These are phyloP conservation scores for Diplogelasinospora grovesii DNA, from an alignment of 495 filamentous ascomycete species.

Conservation along the genomic window DNA sequence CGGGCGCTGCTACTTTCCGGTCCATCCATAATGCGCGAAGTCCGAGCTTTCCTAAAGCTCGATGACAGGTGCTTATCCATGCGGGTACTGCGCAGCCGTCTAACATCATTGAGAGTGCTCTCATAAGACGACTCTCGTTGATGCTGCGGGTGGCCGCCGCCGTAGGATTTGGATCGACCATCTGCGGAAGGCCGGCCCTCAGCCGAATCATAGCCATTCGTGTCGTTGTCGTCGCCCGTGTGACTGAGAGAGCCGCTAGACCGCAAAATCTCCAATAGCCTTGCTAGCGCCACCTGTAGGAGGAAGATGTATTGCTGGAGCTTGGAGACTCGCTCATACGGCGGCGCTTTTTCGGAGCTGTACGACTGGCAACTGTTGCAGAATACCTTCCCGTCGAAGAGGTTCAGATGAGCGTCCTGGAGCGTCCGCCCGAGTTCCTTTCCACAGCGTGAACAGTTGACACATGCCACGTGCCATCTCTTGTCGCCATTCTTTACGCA, in stretches of 20 bases:
- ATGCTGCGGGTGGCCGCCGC: slow-evolving; percentile 51
- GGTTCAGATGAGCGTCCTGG: slow-evolving; percentile 58
- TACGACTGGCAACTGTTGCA: slow-evolving; percentile 57
- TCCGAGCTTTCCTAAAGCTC: slow-evolving; percentile 81
- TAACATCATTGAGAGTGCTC: slow-evolving; percentile 92
- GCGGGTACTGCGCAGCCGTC: slow-evolving; percentile 80
- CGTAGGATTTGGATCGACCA: slow-evolving; percentile 67
- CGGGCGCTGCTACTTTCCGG: slow-evolving; percentile 71
- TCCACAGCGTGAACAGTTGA: slow-evolving; percentile 68
- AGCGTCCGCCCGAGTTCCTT: slow-evolving; percentile 60
- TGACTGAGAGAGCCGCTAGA: slow-evolving; percentile 71
- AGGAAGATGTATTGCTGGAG: slow-evolving; percentile 93
- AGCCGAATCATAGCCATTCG: slow-evolving; percentile 58
- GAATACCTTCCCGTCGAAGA: slow-evolving; percentile 55
- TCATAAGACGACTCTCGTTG: slow-evolving; percentile 75
- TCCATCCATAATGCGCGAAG: slow-evolving; percentile 88
- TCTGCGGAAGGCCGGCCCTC: slow-evolving; percentile 49
- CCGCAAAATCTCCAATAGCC: slow-evolving; percentile 79
- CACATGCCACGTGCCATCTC: slow-evolving; percentile 78
- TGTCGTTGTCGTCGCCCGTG: slow-evolving; percentile 69
- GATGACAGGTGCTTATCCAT: slow-evolving; percentile 90
- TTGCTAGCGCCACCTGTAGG: slow-evolving; percentile 81
- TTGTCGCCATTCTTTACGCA: slow-evolving; percentile 65
- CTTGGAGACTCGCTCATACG: slow-evolving; percentile 61
- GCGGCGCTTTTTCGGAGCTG: slow-evolving; percentile 26